These are phyloP conservation scores for Pythium apleroticum DNA, from an alignment of 352 stramenopile genomes.

Conservation along the genomic window DNA sequence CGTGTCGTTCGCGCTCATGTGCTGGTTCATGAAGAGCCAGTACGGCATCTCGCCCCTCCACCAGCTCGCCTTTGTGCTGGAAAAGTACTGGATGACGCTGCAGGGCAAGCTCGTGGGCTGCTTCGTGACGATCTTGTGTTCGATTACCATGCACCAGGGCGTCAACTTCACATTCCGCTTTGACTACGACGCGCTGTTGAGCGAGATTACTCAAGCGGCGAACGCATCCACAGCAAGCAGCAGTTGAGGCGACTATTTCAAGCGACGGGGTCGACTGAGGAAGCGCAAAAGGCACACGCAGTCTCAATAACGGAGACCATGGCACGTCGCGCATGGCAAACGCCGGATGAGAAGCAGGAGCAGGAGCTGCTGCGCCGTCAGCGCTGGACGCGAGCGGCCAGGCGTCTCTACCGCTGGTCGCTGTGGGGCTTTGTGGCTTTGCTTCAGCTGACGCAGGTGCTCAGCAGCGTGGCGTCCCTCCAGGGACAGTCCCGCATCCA, in stretches of 20 bases:
- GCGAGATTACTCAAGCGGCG: not conserved
- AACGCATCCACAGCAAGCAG: not conserved
- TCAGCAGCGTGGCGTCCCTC: slow-evolving; percentile 20
- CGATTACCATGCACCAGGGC: slow-evolving; percentile 17
- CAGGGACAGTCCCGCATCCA: slow-evolving; percentile 15
- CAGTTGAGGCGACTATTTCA: not conserved
- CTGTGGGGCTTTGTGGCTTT: not conserved
- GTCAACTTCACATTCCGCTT: slow-evolving; percentile 9
- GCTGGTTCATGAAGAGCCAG: slow-evolving; percentile 25
- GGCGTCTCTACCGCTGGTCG: slow-evolving; percentile 10
- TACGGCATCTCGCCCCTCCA: slow-evolving; percentile 28
- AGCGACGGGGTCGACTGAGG: not conserved
- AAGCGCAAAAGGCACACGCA: no score
- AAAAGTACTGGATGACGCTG: slow-evolving; percentile 33
- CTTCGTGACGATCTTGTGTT: slow-evolving; percentile 15
- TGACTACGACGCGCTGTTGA: not conserved
- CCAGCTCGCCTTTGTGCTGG: slow-evolving; percentile 39
- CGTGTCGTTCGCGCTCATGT: slow-evolving; percentile 31
- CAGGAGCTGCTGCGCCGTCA: not conserved
- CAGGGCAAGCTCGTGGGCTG: slow-evolving; percentile 39
- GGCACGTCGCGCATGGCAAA: no score
- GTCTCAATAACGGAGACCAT: not conserved
- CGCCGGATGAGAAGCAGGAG: not conserved
- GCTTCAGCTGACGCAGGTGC: slow-evolving; percentile 10
- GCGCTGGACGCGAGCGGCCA: not conserved